Percentiles rank a stretch among this genome's conserved stretches.
Evolutionary conservation across 2,329 filamentous ascomycete species (phyloP).

Genomic region (Dothideomycetidae sp.): DNA sequence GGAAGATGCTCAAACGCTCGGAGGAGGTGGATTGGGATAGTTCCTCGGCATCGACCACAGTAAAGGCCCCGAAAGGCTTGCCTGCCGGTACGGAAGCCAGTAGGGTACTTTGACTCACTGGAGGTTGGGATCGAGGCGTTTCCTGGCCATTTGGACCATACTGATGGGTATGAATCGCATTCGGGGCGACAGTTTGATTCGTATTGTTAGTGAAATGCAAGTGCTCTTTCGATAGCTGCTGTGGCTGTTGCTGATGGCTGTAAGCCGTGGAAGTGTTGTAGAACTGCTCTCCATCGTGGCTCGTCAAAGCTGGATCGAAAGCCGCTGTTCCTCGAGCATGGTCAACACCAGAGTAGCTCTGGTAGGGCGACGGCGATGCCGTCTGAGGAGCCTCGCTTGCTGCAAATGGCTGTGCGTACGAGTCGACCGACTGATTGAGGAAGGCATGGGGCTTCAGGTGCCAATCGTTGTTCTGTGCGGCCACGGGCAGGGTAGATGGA

Average conservation of each 20-base stretch:
- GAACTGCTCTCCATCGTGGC: conserved; percentile 10
- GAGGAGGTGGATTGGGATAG: conserved; percentile 32
- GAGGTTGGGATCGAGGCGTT: conserved; percentile 6
- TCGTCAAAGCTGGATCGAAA: conserved; percentile 11
- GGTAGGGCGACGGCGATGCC: conserved; percentile 11
- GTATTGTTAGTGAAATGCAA: conserved; percentile 15
- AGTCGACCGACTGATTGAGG: conserved; percentile 10
- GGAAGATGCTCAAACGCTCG: conserved; percentile 28
- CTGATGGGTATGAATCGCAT: conserved; percentile 1
- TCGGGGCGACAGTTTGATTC: conserved; percentile 13
- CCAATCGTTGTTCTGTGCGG: conserved; percentile 12
- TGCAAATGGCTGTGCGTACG: conserved; percentile 15
- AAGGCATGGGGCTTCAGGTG: conserved; percentile 13
- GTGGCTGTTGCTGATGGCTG: conserved; percentile 3
- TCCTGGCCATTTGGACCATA: conserved; percentile 9
- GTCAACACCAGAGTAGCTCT: conserved; percentile 13
- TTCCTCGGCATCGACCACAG: conserved; percentile 27
- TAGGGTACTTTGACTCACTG: conserved; percentile 18
- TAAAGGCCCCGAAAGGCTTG: conserved; percentile 24
- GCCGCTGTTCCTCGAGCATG: conserved; percentile 7
- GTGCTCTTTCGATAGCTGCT: too few species aligned
- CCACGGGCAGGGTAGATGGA: conserved; percentile 10
- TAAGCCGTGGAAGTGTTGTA: conserved; percentile 9
- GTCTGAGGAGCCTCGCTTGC: conserved; percentile 13
- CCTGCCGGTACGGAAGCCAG: conserved; percentile 18